A percentile compares a stretch with the other conserved stretches of the same genome.
These are phyloP conservation scores for Ophiostoma tasmaniense DNA, from an alignment of 2,329 filamentous ascomycete species.

Conservation along the genomic window DNA sequence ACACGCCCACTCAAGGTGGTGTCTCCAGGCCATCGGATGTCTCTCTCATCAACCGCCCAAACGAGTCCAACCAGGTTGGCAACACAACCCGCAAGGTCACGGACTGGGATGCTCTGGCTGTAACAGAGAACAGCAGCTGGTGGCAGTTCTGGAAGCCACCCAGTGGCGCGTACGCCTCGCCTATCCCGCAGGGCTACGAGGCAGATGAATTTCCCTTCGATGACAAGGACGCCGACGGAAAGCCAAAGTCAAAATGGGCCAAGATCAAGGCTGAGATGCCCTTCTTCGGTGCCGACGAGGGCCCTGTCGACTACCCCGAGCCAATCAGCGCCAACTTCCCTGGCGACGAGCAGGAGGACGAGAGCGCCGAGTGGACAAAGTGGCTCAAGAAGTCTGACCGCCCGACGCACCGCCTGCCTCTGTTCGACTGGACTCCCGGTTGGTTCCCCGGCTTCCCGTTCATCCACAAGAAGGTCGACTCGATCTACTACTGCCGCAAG, in stretches of 20 bases:
- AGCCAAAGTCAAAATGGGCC: constrained; percentile 41
- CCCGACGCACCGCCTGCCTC: constrained; percentile 71
- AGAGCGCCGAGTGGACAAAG: constrained; percentile 66
- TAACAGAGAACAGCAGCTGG: constrained; percentile 40
- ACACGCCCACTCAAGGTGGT: neutral
- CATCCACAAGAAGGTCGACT: constrained; percentile 85
- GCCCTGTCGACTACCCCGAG: constrained; percentile 47
- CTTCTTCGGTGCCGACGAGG: constrained; percentile 38
- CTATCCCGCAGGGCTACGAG: constrained; percentile 49
- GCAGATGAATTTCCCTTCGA: constrained; percentile 34
- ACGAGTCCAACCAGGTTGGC: constrained; percentile 23
- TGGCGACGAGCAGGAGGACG: constrained; percentile 50
- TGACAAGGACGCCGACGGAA: neutral
- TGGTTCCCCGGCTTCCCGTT: constrained; percentile 76
- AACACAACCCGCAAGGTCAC: constrained; percentile 47
- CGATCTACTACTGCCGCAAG: constrained; percentile 81
- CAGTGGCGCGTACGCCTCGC: constrained; percentile 51
- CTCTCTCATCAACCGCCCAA: constrained; percentile 18
- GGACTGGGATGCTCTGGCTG: constrained; percentile 42
- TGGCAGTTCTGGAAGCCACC: constrained; percentile 60
- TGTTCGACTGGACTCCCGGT: constrained; percentile 41
- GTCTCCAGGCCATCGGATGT: constrained; percentile 28
- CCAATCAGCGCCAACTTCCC: constrained; percentile 56
- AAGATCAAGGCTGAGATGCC: constrained; percentile 42
- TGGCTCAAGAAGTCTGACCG: constrained; percentile 76